Evolutionary conservation across 1,284 basidiomycete genomes (phyloP).

Genomic region (Papiliotrema nemorosa): DNA sequence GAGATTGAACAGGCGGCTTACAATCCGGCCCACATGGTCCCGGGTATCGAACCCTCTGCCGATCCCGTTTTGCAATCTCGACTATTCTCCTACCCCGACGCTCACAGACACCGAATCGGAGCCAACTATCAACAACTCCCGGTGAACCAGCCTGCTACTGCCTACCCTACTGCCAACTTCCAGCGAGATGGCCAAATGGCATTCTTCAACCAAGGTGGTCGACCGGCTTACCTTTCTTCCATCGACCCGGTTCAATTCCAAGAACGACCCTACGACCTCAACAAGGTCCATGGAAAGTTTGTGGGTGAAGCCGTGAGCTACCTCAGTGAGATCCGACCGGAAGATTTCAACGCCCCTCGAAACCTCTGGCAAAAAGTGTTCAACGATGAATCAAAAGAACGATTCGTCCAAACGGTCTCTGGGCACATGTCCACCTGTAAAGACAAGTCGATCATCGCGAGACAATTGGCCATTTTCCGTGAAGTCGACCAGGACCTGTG

Average conservation of each 20-base stretch:
- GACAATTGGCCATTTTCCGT: constrained; percentile 76
- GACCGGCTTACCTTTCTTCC: constrained; percentile 81
- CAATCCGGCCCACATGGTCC: constrained; percentile 72
- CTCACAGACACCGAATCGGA: constrained; percentile 69
- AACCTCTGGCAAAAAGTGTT: constrained; percentile 70
- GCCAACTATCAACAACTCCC: constrained; percentile 84
- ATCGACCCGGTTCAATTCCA: constrained; percentile 51
- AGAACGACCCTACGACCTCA: constrained; percentile 31
- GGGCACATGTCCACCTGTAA: constrained; percentile 68
- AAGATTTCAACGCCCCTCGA: constrained; percentile 29
- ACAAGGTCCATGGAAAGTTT: constrained; percentile 66
- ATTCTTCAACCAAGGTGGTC: constrained; percentile 70
- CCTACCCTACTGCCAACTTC: constrained; percentile 70
- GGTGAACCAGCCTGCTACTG: constrained; percentile 68
- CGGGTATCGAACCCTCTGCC: constrained; percentile 80
- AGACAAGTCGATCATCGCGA: constrained; percentile 61
- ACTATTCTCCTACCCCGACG: constrained; percentile 92
- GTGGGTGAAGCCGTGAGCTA: constrained; percentile 68
- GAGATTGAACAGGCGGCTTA: constrained; percentile 71
- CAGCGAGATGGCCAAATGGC: constrained; percentile 58
- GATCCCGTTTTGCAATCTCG: constrained; percentile 91
- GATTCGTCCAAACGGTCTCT: constrained; percentile 72
- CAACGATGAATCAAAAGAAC: constrained; percentile 62
- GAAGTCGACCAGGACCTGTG: constrained; percentile 69
- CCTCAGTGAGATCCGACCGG: constrained; percentile 69